Conservation (phyloP, 805 yeast genomes). For the Wickerhamomyces bisporus region DNA sequence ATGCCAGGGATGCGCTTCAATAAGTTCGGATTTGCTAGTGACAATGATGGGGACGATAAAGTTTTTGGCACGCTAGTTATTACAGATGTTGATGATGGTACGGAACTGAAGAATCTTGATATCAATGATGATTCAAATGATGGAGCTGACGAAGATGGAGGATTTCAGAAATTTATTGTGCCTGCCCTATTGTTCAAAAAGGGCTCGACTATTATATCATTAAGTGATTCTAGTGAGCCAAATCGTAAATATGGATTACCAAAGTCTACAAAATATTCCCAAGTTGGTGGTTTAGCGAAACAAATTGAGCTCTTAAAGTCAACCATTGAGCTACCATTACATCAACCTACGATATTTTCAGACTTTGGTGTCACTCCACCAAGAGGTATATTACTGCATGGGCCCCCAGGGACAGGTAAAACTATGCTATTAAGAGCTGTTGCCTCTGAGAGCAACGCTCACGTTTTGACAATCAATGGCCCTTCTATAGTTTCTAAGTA, state of each 20-base stretch:
- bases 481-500: conserved; percentile 91
- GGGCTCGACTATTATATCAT: conserved; percentile 25
- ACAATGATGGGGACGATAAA: conserved; percentile 15
- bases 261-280: conserved; percentile 38
- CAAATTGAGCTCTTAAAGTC: conserved; percentile 59
- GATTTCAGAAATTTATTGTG: conserved; percentile 28
- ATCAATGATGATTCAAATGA: conserved; percentile 21
- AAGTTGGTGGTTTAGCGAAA: conserved; percentile 72
- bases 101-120: conserved; percentile 35
- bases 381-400: conserved; percentile 87
- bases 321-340: conserved; percentile 75
- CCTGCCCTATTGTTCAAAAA: conserved; percentile 44
- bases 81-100: conserved; percentile 27
- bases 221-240: conserved; percentile 22
- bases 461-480: conserved; percentile 80
- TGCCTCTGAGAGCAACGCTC: conserved; percentile 75
- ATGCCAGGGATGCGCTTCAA: conserved; percentile 47
- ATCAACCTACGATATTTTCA: conserved; percentile 68
- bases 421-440: conserved; percentile 82
- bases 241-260: conserved; percentile 41
- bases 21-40: conserved; percentile 18
- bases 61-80: conserved; percentile 13
- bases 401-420: conserved; percentile 97
- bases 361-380: conserved; percentile 92
- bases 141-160: conserved; percentile 9